phyloP scores from a whole-genome alignment of 2,329 filamentous ascomycete genomes.

The Didymella arachidicola region DNA sequence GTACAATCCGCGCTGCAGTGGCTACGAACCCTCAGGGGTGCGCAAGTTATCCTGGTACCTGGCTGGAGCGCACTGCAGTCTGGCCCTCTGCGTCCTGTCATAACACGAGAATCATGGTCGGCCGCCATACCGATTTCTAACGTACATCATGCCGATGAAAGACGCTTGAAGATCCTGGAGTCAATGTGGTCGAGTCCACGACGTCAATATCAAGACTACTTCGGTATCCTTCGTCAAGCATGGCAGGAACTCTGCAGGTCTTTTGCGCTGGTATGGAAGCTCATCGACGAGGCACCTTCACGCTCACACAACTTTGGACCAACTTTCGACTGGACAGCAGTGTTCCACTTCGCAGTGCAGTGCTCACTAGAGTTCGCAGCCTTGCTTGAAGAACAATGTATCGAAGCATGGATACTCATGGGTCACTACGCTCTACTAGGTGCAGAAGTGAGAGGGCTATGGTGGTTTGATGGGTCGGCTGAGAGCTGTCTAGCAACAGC shows the following conservation, averaged over 20 bases:
- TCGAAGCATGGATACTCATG: slow-evolving; percentile 40
- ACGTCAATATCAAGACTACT: slow-evolving; percentile 36
- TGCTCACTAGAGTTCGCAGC: slow-evolving; percentile 28
- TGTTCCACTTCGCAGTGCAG: slow-evolving; percentile 29
- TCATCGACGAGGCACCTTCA: slow-evolving; percentile 18
- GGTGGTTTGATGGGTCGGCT: slow-evolving; percentile 35
- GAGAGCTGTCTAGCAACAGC: slow-evolving; percentile 30
- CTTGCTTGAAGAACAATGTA: slow-evolving; percentile 30
- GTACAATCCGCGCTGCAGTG: background rate
- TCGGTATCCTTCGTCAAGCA: slow-evolving; percentile 27
- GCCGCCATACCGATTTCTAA: slow-evolving; percentile 20
- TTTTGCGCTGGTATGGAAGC: slow-evolving; percentile 35
- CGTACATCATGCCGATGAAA: slow-evolving; percentile 26
- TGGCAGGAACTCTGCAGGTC: slow-evolving; percentile 29
- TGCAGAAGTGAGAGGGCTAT: slow-evolving; percentile 22
- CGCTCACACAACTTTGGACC: background rate
- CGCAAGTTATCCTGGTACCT: slow-evolving; percentile 36
- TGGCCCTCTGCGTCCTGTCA: slow-evolving; percentile 27
- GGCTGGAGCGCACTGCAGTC: slow-evolving; percentile 32
- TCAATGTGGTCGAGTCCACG: slow-evolving; percentile 34
- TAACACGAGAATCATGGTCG: slow-evolving; percentile 41
- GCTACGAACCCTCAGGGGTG: slow-evolving; percentile 31
- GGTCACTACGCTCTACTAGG: slow-evolving; percentile 40
- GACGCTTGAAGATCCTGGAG: slow-evolving; percentile 29
- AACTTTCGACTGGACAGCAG: slow-evolving; percentile 31